Base-by-base conservation (phyloP, 345 rosid species). In the Syzygium grande region DNA sequence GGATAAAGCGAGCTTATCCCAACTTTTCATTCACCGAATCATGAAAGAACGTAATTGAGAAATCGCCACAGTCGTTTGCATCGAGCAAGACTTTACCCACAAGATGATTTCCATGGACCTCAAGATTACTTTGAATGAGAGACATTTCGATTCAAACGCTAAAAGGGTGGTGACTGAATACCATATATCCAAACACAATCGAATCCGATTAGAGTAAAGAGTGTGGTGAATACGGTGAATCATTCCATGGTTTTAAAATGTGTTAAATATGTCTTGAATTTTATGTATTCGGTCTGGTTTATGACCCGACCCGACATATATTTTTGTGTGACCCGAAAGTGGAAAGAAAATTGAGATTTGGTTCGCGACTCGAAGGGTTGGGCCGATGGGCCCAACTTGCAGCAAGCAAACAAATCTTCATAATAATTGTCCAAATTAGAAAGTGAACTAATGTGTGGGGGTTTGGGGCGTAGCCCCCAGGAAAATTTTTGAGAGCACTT, bases 141-240 rank as follows among this genome's bases (percentile, higher is more conserved):
- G 13, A 34, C 0, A 7, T 73, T 17, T 34, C 4, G 13, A 73
- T 19, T 38, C 25, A 73, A 30, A 4, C 38, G 22, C 0, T 5
- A 1, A 1, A 34, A 34, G 49, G 1, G 25, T 21, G 2, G 25
- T 7, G 0, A 9, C 49, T 13, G 2, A 34, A 73, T 34, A 73
- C 23, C 49, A 2, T 19, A 2, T 73, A 9, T 34, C 10, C 19
- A 22, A 73, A 19, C 49, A 34, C 14, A 5, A 68, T 73, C 13
- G 4, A n/a, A n/a, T 61, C 19, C 34, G 16, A 12, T 12, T 13
- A 17, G 38, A 61, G 34, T 3, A 61, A 34, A 9, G 49, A 34
- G 6, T 0, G 2, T 1, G 9, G 9, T 22, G 19, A 2, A 73
- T 43, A 17, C 7, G 1, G 46, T 5, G 13, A 10, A 9, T 73